Percentiles rank a stretch among this genome's conserved stretches.
These are phyloP conservation scores for Corinectria fuckeliana DNA, from an alignment of 2,329 filamentous ascomycete species.

Conservation along the genomic window DNA sequence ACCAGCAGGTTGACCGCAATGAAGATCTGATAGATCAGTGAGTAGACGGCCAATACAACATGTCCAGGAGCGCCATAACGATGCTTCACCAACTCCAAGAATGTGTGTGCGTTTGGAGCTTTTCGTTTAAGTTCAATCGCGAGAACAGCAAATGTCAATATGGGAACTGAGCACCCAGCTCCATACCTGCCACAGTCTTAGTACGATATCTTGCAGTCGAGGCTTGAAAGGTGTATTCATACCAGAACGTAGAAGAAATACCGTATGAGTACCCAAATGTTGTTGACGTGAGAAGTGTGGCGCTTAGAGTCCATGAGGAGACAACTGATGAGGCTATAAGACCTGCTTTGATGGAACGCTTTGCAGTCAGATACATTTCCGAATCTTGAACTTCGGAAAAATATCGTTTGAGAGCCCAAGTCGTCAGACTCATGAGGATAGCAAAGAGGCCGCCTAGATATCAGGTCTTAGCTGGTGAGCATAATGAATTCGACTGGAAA, in stretches of 20 bases:
- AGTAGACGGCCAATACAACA: too few relatives aligned
- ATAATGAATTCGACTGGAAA: background rate
- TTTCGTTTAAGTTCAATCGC: too few relatives aligned
- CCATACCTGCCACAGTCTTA: too few relatives aligned
- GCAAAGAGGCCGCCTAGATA: background rate
- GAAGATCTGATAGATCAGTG: too few relatives aligned
- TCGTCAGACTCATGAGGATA: background rate
- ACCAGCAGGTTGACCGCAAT: too few relatives aligned
- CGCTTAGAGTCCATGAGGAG: background rate
- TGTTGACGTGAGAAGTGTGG: background rate
- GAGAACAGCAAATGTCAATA: too few relatives aligned
- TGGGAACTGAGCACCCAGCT: too few relatives aligned
- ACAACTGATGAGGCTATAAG: background rate
- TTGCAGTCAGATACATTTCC: background rate
- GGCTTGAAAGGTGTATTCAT: background rate
- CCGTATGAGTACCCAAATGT: background rate
- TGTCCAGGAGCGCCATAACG: too few relatives aligned
- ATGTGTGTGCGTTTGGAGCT: too few relatives aligned
- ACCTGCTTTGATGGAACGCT: background rate
- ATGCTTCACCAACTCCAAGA: too few relatives aligned
- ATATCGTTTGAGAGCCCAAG: background rate
- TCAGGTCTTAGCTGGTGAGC: background rate
- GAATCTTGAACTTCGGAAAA: background rate
- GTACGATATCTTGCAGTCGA: too few relatives aligned
- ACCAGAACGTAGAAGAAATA: background rate